Conservation (phyloP, 108 stramenopile species). For the Heterococcus sp. region DNA sequence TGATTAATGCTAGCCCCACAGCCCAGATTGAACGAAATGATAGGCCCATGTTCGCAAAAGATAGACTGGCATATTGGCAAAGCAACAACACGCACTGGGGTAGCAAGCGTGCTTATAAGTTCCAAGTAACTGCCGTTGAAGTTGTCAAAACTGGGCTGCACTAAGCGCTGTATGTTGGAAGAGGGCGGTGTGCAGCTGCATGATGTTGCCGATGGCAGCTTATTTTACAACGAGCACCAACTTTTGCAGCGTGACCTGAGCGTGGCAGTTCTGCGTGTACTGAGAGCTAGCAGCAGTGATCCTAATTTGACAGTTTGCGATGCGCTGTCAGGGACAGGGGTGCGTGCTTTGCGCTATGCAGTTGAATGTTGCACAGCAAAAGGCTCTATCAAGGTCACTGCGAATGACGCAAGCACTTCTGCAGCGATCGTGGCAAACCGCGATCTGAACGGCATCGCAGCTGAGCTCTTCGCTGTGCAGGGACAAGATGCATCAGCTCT, state of each 20-base stretch:
- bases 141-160: no score
- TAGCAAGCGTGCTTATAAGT: no score
- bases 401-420: not conserved
- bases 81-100: no score
- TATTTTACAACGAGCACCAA: not conserved
- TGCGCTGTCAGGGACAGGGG: conserved; percentile 6
- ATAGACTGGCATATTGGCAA: no score
- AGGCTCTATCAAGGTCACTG: not conserved
- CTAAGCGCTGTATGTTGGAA: no score
- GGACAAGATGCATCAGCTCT: not conserved
- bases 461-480: not conserved
- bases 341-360: conserved; percentile 25
- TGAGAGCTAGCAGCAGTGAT: not conserved
- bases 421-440: not conserved
- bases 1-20: no score
- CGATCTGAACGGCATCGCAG: not conserved
- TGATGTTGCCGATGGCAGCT: not conserved
- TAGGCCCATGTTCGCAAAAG: no score
- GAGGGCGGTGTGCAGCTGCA: no score
- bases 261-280: not conserved
- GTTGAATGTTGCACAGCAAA: conserved; percentile 2
- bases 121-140: no score
- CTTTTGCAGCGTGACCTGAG: not conserved
- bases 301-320: no score
- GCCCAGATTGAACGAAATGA: no score